Percentiles rank a stretch among this genome's conserved stretches.
phyloP scores from a whole-genome alignment of 208 protist genomes.

The Wallacemonas collosoma region DNA sequence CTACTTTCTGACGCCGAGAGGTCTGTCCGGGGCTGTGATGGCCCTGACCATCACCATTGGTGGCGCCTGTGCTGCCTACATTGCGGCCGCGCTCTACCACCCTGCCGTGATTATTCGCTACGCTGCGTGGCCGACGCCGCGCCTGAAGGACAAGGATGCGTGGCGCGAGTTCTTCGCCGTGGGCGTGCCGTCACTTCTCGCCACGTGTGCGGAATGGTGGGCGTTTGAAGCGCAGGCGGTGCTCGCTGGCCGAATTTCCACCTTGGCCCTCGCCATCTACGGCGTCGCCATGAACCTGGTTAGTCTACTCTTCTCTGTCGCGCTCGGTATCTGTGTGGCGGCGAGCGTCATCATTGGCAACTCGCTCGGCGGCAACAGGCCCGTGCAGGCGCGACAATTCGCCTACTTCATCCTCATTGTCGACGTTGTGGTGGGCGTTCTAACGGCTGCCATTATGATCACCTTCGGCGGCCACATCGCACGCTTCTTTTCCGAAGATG shows the following conservation, averaged over 20 bases:
- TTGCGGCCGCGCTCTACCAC: conserved; percentile 50
- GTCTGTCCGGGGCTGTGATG: conserved; percentile 55
- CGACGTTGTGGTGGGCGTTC: conserved; percentile 41
- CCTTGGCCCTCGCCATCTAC: conserved; percentile 50
- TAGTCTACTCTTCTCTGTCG: conserved; percentile 50
- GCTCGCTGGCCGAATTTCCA: conserved; percentile 46
- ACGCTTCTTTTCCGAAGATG: conserved; percentile 34
- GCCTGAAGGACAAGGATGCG: conserved; percentile 34
- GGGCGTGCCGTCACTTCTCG: conserved; percentile 55
- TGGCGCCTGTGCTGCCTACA: conserved; percentile 38
- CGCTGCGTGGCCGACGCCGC: conserved; percentile 59
- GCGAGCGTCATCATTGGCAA: conserved; percentile 69
- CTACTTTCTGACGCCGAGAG: conserved; percentile 59
- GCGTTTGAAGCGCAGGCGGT: conserved; percentile 70
- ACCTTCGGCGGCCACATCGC: conserved; percentile 60
- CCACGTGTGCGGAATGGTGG: conserved; percentile 79
- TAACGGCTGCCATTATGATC: conserved; percentile 39
- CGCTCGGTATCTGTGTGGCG: conserved; percentile 68
- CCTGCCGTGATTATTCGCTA: conserved; percentile 49
- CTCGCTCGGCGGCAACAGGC: conserved; percentile 44
- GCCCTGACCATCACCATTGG: conserved; percentile 38
- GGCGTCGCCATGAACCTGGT: conserved; percentile 66
- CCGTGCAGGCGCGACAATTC: conserved; percentile 50
- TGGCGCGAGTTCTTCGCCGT: conserved; percentile 57
- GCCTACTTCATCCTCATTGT: conserved; percentile 56